Evolutionary conservation across 1,139 yeast genomes (phyloP), one percentile per base, ranked within the genome.

Genomic region (Zygoascus hellenicus): DNA sequence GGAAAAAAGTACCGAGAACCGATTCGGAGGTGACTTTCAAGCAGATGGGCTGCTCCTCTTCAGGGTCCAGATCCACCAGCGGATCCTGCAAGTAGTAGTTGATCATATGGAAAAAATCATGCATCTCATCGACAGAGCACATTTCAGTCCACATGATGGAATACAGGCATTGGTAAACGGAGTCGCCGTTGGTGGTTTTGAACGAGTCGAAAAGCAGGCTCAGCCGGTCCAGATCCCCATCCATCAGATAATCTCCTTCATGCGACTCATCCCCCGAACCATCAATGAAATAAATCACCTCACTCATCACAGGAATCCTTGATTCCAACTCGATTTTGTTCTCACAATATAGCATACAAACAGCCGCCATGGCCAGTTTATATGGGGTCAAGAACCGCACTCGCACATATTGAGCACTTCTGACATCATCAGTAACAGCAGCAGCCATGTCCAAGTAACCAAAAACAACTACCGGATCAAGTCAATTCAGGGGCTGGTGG

Each of bases 1-100:
- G 54, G 9, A 74, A 71, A 55, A 71, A 75, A 7, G 62, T 57
- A 3, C 79, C 79, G 22, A 75, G 54, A 38, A 73, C 52, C 2
- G 63, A 58, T 10, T 42, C 32, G 19, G 52, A 9, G 17, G 43
- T 16, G 9, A 51, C 44, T 16, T 42, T 38, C 13, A 16, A 11
- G n/a, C 17, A 31, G 29, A 11, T 22, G 11, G 33, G 28, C 15
- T 16, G 16, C 5, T 29, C 37, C n/a, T 42, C 41, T 10, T 37
- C 42, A 11, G 28, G 11, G 26, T 22, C 13, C 19, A 38, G 19
- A 2, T 30, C 30, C 10, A 19, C 30, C 26, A 42, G 15, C 7
- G 48, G 48, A 11, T 42, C 30, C 11, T 17, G 17, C 6, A 46
- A 40, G 28, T 48, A 51, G 5, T 16, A 15, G 9, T 47, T 44